Conservation (phyloP, 139 green algal genomes). For the Chlamydomonas sphaeroides region DNA sequence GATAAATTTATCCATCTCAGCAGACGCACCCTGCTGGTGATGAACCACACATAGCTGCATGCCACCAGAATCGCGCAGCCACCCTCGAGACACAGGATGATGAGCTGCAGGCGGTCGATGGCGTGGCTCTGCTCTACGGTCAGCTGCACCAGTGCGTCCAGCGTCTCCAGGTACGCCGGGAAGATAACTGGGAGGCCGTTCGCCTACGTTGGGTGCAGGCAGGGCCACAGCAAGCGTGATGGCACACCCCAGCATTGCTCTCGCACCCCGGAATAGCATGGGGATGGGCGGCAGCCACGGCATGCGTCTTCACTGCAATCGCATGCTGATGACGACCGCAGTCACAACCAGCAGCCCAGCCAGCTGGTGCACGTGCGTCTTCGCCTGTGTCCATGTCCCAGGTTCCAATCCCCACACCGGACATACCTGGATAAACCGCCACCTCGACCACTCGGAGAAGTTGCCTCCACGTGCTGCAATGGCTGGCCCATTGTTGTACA, state of each 20-base stretch:
- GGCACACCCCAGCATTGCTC: too few relatives aligned
- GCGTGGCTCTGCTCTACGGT: background rate
- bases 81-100: slow-evolving; percentile 13
- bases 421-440: too few relatives aligned
- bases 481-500: background rate
- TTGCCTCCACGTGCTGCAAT: background rate
- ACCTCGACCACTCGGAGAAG: background rate
- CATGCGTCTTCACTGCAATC: too few relatives aligned
- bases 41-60: slow-evolving; percentile 1
- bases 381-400: too few relatives aligned
- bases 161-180: background rate
- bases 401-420: too few relatives aligned
- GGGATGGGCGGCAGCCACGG: too few relatives aligned
- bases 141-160: slow-evolving; percentile 4
- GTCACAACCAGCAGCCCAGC: too few relatives aligned
- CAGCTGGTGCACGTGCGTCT: too few relatives aligned
- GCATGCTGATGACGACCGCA: too few relatives aligned
- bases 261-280: too few relatives aligned
- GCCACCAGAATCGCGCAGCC: background rate
- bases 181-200: background rate
- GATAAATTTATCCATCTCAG: too few relatives aligned
- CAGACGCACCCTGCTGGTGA: background rate
- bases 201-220: background rate
- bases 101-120: slow-evolving; percentile 21
- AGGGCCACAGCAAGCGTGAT: background rate